Evolutionary conservation across 306 rosid genomes (phyloP).

Genomic region (Carpinus fangiana): DNA sequence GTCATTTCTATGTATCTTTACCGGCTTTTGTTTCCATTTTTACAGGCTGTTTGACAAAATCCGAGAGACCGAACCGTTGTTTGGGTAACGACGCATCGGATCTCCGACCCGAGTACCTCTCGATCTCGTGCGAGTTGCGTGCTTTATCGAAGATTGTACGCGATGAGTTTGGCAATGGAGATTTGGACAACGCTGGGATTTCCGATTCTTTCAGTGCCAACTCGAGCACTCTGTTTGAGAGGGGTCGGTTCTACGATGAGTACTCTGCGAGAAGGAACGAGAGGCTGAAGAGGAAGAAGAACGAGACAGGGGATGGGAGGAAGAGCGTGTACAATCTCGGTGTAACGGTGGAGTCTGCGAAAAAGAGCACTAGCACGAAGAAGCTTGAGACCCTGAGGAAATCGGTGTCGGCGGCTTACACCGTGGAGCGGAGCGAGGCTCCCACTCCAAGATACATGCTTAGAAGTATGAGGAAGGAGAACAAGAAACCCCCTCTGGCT

Average conservation of each 20-base stretch:
- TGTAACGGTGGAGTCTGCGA: conserved; percentile 71
- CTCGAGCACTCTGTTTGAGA: conserved; percentile 46
- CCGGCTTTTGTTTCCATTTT: neutral
- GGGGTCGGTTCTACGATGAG: conserved; percentile 79
- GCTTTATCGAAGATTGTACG: conserved; percentile 60
- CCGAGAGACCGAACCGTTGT: conserved; percentile 38
- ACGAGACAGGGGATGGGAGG: conserved; percentile 26
- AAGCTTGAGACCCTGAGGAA: conserved; percentile 62
- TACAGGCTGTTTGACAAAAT: conserved; percentile 66
- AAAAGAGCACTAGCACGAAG: conserved; percentile 49
- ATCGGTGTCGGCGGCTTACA: conserved; percentile 66
- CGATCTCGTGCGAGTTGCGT: conserved; percentile 66
- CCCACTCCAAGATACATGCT: conserved; percentile 88
- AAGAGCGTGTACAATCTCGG: conserved; percentile 48
- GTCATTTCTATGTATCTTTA: neutral
- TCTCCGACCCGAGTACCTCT: conserved; percentile 69
- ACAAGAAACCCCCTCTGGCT: conserved; percentile 74
- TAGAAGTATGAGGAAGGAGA: conserved; percentile 81
- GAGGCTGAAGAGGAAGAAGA: conserved; percentile 68
- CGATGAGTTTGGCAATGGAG: conserved; percentile 44
- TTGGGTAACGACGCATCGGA: conserved; percentile 41
- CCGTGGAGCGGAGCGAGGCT: conserved; percentile 48
- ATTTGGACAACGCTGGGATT: conserved; percentile 5
- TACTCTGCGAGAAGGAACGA: conserved; percentile 92
- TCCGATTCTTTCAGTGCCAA: conserved; percentile 18